Conservation (phyloP, 2,329 filamentous ascomycete species). For the Aspergillus nomiae region DNA sequence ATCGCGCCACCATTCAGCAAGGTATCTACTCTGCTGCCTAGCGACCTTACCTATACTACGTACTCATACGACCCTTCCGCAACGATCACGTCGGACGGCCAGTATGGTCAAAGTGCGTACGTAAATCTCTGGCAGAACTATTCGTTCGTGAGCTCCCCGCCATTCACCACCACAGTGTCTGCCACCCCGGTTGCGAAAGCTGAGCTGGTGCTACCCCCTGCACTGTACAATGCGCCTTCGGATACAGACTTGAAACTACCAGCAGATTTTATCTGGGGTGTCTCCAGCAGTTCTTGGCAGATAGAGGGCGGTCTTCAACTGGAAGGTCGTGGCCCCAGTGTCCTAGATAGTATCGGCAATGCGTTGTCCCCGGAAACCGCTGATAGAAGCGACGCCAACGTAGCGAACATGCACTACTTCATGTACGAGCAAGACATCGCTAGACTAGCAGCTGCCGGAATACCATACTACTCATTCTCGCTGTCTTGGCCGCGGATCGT, state of each 20-base stretch:
- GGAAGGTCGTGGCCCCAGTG: background rate
- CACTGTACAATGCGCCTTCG: background rate
- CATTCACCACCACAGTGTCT: background rate
- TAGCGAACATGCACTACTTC: slow-evolving; percentile 1
- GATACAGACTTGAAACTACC: background rate
- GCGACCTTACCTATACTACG: slow-evolving; percentile 8
- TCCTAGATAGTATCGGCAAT: background rate
- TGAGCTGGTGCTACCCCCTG: background rate
- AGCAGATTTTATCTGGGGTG: background rate
- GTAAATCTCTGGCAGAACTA: background rate
- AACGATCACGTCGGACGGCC: background rate
- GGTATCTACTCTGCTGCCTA: slow-evolving; percentile 1
- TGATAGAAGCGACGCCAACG: background rate
- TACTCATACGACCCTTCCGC: slow-evolving; percentile 1
- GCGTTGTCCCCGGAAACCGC: background rate
- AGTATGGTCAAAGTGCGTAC: slow-evolving; percentile 1
- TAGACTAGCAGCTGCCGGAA: background rate
- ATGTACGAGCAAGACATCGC: slow-evolving; percentile 3
- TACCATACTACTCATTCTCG: slow-evolving; percentile 69
- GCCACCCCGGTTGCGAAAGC: background rate
- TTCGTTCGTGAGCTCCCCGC: background rate
- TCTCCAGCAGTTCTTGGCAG: slow-evolving; percentile 1
- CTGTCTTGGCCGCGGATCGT: slow-evolving; percentile 75
- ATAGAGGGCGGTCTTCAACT: background rate
- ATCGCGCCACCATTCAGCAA: slow-evolving; percentile 5